Base-by-base conservation (phyloP, 305 asterid species). In the Stenogyne calaminthoides region DNA sequence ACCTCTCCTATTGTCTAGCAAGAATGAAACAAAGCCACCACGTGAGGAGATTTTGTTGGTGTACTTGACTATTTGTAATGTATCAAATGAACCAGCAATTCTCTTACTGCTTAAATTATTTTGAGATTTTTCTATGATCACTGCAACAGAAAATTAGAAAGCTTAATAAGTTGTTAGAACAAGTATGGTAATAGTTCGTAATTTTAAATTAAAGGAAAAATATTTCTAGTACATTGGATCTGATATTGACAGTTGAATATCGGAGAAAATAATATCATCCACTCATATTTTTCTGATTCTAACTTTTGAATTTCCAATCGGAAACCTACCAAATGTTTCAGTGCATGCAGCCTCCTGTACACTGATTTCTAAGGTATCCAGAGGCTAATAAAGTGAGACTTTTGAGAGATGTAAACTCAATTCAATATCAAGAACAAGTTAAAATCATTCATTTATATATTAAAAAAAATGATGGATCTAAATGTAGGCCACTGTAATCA, bases 111-210 rank as follows among this genome's bases (percentile, higher is more conserved):
- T 14, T 71, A 19, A 40, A 69, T 25, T 75, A 64, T 37, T 39
- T 56, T 16, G 11, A 16, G 72, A 68, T 20, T 55, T 71, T 51
- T 69, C 56, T 54, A 14, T 64, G 15, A 20, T 25, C 32, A 10
- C 83, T 72, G 81, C 73, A 72, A 46, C 29, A 72, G 77, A 40
- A 67, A 74, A 61, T 58, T 7, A 63, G 60, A 75, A 34, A n/a
- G 32, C 10, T 37, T 19, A 60, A 19, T 54, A 14, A 57, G 42
- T 56, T 5, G 36, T 14, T 14, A 7, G 49, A 39, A 58, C 68
- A 64, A 74, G 64, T 5, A 70, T 16, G 39, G 20, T 19, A 47
- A 19, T 32, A 9, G 9, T 3, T 12, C 19, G 20, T 19, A 39
- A 18, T 37, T 49, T 32, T 62, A 15, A 37, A 70, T 18, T 40